Evolutionary conservation across 1,284 basidiomycete species (phyloP).

Genomic region (Microbotryomycetes sp.): DNA sequence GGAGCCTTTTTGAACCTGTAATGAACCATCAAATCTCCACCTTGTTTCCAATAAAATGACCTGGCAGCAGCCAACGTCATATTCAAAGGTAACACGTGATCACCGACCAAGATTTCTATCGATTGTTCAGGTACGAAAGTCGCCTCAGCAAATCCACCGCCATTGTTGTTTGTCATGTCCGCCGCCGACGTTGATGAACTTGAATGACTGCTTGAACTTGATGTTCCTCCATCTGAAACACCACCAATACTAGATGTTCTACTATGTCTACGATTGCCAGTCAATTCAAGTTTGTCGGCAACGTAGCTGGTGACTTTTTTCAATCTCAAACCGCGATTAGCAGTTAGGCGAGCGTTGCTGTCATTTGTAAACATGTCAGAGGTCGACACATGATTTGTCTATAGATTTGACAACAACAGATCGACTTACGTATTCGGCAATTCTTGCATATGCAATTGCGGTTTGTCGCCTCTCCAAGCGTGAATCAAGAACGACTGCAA

Average conservation of each 20-base stretch:
- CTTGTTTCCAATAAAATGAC: slow-evolving; percentile 75
- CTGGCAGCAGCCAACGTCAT: slow-evolving; percentile 84
- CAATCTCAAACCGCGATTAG: slow-evolving; percentile 74
- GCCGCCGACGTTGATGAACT: not conserved
- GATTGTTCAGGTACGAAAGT: slow-evolving; percentile 56
- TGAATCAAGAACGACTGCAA: slow-evolving; percentile 68
- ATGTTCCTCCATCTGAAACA: slow-evolving; percentile 7
- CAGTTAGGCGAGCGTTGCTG: slow-evolving; percentile 77
- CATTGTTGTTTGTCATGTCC: too few relatives aligned
- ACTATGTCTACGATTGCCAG: slow-evolving; percentile 20
- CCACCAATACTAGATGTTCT: slow-evolving; percentile 30
- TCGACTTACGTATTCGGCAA: slow-evolving; percentile 67
- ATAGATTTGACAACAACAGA: not conserved
- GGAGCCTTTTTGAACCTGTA: slow-evolving; percentile 52
- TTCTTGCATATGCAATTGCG: slow-evolving; percentile 58
- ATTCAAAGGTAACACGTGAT: slow-evolving; percentile 65
- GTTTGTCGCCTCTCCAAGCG: slow-evolving; percentile 60
- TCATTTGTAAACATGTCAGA: slow-evolving; percentile 41
- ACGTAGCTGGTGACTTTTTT: slow-evolving; percentile 79
- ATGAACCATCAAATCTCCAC: slow-evolving; percentile 71
- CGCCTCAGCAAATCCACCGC: slow-evolving; percentile 2
- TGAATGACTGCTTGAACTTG: not conserved
- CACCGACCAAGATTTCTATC: slow-evolving; percentile 84
- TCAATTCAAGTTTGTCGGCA: slow-evolving; percentile 74
- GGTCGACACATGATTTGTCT: too few relatives aligned